Base-by-base conservation (phyloP, 2,329 filamentous ascomycete genomes). In the Immersiporthe knoxdaviesiana region DNA sequence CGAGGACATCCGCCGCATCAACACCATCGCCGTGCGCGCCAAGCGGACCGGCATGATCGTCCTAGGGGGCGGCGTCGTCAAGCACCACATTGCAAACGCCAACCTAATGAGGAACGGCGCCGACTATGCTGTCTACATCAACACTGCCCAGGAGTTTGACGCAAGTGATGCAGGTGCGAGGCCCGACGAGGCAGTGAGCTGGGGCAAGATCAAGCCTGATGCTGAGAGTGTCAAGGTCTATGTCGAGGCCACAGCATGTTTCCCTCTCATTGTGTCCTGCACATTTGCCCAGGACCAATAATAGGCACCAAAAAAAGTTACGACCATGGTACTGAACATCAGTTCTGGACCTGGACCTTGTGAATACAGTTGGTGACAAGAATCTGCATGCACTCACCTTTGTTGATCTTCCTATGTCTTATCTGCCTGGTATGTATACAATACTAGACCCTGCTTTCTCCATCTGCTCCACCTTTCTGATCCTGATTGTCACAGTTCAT, bases 21-120 rank as follows among this genome's bases (percentile, higher is more conserved):
- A 99, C 82, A 97, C 92, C 18, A 90, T 98, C 72, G 90, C 95
- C 0, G 92, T 98, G 41, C 85, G 92, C 18, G 96, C 96, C 2
- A 93, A 94, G 81, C 85, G 93, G 67, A 92, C 93, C 0, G 96
- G 96, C 64, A 98, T 98, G 91, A 94, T 99, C 74, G 93, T 99
- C 68, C 84, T 99, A 0, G 96, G 96, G 0, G 96, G 96, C 8
- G 96, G 96, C 0, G 83, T 99, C n/a, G 87, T 99, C 75, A 99
- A 99, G 83, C 96, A 99, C 77, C 96, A 99, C 79, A 98, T 99
- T 77, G 94, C 96, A 65, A 99, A 99, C 78, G 96, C 96, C 2
- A 97, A 94, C 75, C 80, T 99, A 75, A 98, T 99, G 96, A 89
- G 96, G 63, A 99, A 99, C 76, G 96, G 96, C 1, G 96, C 96